Evolutionary conservation across 129 eudicot species (phyloP).

Genomic region (Artemisia argyi): DNA sequence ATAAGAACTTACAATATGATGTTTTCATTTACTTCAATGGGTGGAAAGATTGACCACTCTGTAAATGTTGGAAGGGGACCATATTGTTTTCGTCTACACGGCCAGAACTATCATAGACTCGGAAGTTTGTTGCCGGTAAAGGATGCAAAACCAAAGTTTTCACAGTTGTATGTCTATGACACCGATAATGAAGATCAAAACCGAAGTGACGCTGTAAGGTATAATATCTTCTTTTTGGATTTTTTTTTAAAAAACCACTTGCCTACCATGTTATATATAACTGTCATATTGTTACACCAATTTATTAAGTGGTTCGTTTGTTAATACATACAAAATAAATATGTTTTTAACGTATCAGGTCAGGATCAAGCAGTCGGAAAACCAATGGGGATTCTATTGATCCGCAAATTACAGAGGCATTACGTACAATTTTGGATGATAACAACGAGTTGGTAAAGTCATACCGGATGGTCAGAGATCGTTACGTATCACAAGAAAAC

Average conservation of each 20-base stretch:
- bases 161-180: not conserved
- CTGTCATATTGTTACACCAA: too few relatives aligned
- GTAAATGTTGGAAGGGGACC: not conserved
- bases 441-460: not conserved
- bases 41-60: not conserved
- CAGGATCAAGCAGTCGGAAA: too few relatives aligned
- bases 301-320: too few relatives aligned
- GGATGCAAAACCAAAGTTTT: not conserved
- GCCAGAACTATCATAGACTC: not conserved
- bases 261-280: too few relatives aligned
- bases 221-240: too few relatives aligned
- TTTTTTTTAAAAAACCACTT: too few relatives aligned
- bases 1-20: not conserved
- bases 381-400: not conserved
- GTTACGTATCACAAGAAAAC: too few relatives aligned
- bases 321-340: too few relatives aligned
- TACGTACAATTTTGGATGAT: not conserved
- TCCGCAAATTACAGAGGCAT: not conserved
- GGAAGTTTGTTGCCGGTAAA: not conserved
- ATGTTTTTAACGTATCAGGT: too few relatives aligned
- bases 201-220: not conserved
- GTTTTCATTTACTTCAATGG: slow-evolving; percentile 5
- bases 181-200: not conserved
- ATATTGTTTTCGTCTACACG: not conserved
- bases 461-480: not conserved